Evolutionary conservation across 1,139 yeast species (phyloP).

Genomic region (Pichia sp.): DNA sequence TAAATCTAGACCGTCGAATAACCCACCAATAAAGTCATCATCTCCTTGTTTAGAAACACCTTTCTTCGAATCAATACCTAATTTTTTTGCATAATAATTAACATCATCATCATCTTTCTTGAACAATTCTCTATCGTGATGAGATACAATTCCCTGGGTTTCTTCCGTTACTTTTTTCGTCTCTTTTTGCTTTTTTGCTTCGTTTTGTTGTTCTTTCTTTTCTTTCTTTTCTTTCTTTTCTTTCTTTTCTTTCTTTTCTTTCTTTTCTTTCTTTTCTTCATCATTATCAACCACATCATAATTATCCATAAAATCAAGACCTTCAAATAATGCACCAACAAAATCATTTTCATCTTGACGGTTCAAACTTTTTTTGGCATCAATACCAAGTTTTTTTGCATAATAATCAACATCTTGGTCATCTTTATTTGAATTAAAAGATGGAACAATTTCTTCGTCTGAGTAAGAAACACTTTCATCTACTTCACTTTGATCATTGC

Average conservation of each 20-base stretch:
- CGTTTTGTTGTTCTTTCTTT: background rate
- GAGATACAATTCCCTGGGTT: background rate
- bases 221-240: background rate
- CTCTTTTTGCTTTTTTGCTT: constrained; percentile 7
- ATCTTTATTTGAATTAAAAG: constrained; percentile 40
- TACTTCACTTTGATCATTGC: background rate
- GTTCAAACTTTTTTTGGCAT: constrained; percentile 18
- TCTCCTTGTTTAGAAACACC: constrained; percentile 22
- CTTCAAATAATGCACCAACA: constrained; percentile 39
- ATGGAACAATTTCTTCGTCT: constrained; percentile 10
- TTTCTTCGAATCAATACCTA: constrained; percentile 40
- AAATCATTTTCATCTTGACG: constrained; percentile 27
- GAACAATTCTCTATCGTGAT: constrained; percentile 37
- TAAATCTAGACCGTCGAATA: constrained; percentile 46
- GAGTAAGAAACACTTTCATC: background rate
- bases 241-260: constrained; percentile 1
- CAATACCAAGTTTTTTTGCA: constrained; percentile 54
- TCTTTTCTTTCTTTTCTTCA: background rate
- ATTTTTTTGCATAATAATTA: constrained; percentile 73
- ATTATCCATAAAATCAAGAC: constrained; percentile 35
- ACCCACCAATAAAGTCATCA: constrained; percentile 29
- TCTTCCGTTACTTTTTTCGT: background rate
- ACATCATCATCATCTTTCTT: constrained; percentile 73
- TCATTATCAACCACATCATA: constrained; percentile 6
- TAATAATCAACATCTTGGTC: constrained; percentile 82